Evolutionary conservation across 257 asterid genomes (phyloP).

Genomic region (Knoxia roxburghii): DNA sequence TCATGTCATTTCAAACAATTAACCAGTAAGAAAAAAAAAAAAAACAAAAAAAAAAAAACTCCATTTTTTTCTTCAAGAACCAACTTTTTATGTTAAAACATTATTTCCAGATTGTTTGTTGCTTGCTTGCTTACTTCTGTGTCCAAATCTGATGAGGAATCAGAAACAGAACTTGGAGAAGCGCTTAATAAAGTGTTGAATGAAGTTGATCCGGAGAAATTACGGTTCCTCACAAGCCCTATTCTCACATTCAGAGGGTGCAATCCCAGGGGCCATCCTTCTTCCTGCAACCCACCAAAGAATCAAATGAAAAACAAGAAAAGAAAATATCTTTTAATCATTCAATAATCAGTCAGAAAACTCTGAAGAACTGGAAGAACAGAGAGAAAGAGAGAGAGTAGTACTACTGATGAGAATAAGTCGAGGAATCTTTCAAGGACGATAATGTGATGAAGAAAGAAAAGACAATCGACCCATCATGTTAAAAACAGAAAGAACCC

Average conservation of each 20-base stretch:
- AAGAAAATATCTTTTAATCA: background rate
- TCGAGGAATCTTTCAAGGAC: slow-evolving; percentile 6
- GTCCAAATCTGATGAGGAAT: slow-evolving; percentile 46
- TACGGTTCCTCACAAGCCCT: slow-evolving; percentile 34
- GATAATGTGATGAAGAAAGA: background rate
- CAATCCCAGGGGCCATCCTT: slow-evolving; percentile 55
- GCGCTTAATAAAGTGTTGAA: slow-evolving; percentile 40
- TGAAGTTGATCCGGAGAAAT: slow-evolving; percentile 34
- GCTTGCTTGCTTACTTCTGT: slow-evolving; percentile 26
- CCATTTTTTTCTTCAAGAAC: background rate
- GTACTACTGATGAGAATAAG: background rate
- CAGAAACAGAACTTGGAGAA: slow-evolving; percentile 33
- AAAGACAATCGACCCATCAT: slow-evolving; percentile 6
- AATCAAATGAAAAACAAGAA: no score
- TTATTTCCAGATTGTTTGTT: background rate
- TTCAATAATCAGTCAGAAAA: slow-evolving; percentile 18
- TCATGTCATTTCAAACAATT: background rate
- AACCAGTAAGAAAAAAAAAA: background rate
- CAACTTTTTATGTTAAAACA: background rate
- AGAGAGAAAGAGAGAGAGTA: background rate
- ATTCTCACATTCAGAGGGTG: slow-evolving; percentile 41
- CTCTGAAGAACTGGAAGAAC: background rate
- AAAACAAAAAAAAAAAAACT: background rate
- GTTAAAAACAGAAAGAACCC: slow-evolving; percentile 1
- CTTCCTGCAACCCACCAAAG: slow-evolving; percentile 47